phyloP scores from a whole-genome alignment of 306 rosid genomes.

The Glycine tomentella region DNA sequence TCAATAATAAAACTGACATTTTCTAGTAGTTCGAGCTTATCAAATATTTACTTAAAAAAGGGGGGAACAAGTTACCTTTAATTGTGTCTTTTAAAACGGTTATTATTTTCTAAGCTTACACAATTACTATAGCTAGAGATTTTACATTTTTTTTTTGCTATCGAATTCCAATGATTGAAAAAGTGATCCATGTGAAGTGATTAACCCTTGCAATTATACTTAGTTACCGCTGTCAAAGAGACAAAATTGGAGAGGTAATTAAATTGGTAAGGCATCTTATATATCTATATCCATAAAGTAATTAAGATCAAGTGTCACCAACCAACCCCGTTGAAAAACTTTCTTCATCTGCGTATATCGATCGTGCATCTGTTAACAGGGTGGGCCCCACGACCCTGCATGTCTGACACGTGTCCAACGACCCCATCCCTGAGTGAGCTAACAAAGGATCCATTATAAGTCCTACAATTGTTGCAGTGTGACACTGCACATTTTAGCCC shows the following conservation, averaged over 20 bases:
- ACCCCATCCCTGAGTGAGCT: slow-evolving; percentile 35
- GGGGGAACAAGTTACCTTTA: not conserved
- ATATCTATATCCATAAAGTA: not conserved
- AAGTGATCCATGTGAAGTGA: not conserved
- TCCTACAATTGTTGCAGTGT: slow-evolving; percentile 57
- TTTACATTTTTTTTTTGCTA: not conserved
- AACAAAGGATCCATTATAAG: slow-evolving; percentile 55
- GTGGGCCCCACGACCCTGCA: slow-evolving; percentile 54
- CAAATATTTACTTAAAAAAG: not conserved
- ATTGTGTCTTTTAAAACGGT: not conserved
- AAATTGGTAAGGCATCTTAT: slow-evolving; percentile 36
- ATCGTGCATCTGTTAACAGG: slow-evolving; percentile 33
- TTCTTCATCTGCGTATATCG: slow-evolving; percentile 30
- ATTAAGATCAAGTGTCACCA: slow-evolving; percentile 25
- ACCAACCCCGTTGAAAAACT: slow-evolving; percentile 37
- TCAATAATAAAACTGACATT: slow-evolving; percentile 29
- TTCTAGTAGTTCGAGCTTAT: slow-evolving; percentile 5
- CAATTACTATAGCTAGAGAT: not conserved
- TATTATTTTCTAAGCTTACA: not conserved
- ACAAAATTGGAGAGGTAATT: slow-evolving; percentile 40
- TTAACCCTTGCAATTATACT: slow-evolving; percentile 11
- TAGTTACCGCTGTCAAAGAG: slow-evolving; percentile 7
- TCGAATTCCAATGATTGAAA: slow-evolving; percentile 31
- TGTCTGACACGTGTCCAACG: slow-evolving; percentile 62
- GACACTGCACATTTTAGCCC: slow-evolving; percentile 60